Evolutionary conservation across 2,329 filamentous ascomycete genomes (phyloP), one percentile per base, ranked within the genome.

Genomic region (Nothophoma quercina): DNA sequence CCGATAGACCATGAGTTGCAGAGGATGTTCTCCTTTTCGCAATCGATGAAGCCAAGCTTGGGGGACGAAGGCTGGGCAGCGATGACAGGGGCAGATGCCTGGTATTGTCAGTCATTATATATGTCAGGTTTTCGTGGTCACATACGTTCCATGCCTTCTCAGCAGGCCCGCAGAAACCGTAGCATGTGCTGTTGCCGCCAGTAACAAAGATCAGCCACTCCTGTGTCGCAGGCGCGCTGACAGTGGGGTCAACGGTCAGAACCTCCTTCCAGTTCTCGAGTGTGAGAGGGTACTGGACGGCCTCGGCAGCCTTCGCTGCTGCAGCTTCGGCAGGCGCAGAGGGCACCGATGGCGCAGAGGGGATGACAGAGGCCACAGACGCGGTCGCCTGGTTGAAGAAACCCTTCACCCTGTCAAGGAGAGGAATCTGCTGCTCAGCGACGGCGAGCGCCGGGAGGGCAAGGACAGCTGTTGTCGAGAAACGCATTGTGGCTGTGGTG

Each of bases 151-250:
- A 82, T 19, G 88, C 88, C 51, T 78, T 77, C 67, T 91, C 88
- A 45, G 87, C 76, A 55, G 78, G 79, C 33, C 69, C 80, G 75
- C 90, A 93, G 67, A 84, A 81, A 63, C 88, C 89, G 69, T 83
- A 88, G 78, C 90, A 93, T 25, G 89, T 91, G 78, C 86, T 88
- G 80, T 93, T 92, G 63, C 88, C 81, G 49, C 90, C 90, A 8
- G 86, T 89, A 62, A 91, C 77, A 62, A 89, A 81, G 56, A 93
- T 78, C 80, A 89, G 87, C 88, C 88, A 92, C 75, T 91, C 87
- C 75, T 88, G 87, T 5, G 89, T 87, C 7, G 77, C 81, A 9
- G 83, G 71, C 45, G 69, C 83, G 56, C 83, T 81, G 22, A 75
- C 83, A 7, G 84, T 75, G 55, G 84, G 78, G 51, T 84, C 78